These are phyloP conservation scores for Aureobasidium sp. DNA, from an alignment of 2,329 filamentous ascomycete genomes.

Conservation along the genomic window DNA sequence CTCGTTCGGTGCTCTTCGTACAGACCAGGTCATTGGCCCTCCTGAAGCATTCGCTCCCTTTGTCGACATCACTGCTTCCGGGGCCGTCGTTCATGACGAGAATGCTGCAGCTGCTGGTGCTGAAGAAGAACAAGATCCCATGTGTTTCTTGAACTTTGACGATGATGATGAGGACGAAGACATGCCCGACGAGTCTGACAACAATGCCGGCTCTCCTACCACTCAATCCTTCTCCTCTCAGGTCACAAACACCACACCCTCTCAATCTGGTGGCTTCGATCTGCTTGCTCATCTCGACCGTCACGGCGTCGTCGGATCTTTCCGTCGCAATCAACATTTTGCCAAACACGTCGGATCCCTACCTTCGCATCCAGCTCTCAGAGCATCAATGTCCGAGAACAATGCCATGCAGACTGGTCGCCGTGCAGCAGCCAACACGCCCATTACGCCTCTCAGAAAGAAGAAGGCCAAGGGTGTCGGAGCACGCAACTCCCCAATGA, in stretches of 20 bases:
- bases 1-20: constrained; percentile 15
- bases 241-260: constrained; percentile 36
- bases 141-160: constrained; percentile 66
- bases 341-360: constrained; percentile 45
- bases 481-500: constrained; percentile 15
- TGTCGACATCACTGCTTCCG: constrained; percentile 17
- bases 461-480: constrained; percentile 21
- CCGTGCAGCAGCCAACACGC: constrained; percentile 57
- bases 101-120: constrained; percentile 27
- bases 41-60: constrained; percentile 19
- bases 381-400: constrained; percentile 54
- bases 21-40: constrained; percentile 18
- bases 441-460: constrained; percentile 61
- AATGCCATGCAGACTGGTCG: constrained; percentile 58
- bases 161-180: constrained; percentile 53
- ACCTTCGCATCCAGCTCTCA: constrained; percentile 57
- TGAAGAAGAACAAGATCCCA: constrained; percentile 48
- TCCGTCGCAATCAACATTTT: constrained; percentile 55
- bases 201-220: constrained; percentile 33
- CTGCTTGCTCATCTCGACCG: constrained; percentile 59
- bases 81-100: constrained; percentile 16
- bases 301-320: constrained; percentile 63
- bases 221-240: constrained; percentile 45
- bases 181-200: constrained; percentile 32
- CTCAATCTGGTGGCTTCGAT: constrained; percentile 22